These are phyloP conservation scores for Tetracladium setigerum DNA, from an alignment of 495 filamentous ascomycete species.

Conservation along the genomic window DNA sequence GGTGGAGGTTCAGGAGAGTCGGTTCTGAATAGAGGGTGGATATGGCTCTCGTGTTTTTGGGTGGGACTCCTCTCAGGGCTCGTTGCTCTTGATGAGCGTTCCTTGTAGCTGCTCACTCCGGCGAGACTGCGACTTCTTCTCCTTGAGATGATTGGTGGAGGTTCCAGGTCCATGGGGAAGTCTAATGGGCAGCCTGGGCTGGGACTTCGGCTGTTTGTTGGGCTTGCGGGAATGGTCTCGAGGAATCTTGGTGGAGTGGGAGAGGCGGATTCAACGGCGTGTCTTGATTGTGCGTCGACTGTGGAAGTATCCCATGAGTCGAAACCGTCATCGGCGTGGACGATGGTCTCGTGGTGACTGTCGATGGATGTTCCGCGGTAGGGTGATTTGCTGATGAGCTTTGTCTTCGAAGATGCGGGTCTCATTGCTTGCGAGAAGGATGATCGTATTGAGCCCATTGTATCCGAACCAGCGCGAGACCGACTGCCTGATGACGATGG, in stretches of 20 bases:
- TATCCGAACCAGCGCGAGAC: conserved; percentile 31
- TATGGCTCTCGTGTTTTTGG: conserved; percentile 51
- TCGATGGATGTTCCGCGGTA: conserved; percentile 15
- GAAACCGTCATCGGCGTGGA: conserved; percentile 44
- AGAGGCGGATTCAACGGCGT: conserved; percentile 41
- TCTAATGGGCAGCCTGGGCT: conserved; percentile 39
- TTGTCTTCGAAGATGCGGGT: conserved; percentile 42
- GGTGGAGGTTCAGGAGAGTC: conserved; percentile 66
- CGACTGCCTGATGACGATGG: conserved; percentile 16
- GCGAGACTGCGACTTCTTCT: conserved; percentile 24
- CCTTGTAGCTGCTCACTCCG: conserved; percentile 9
- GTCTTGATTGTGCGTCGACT: conserved; percentile 49
- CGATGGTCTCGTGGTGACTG: conserved; percentile 24
- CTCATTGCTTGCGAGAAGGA: conserved; percentile 44
- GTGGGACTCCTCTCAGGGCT: conserved; percentile 30
- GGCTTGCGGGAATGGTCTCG: conserved; percentile 55
- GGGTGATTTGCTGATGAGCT: conserved; percentile 26
- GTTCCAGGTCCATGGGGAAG: conserved; percentile 24
- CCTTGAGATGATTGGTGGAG: conserved; percentile 16
- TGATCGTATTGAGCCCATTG: conserved; percentile 43
- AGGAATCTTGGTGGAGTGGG: conserved; percentile 38
- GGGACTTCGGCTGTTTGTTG: conserved; percentile 38
- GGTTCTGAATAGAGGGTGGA: conserved; percentile 79
- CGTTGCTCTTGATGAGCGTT: conserved; percentile 2
- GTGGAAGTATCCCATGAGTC: conserved; percentile 62